Evolutionary conservation across 2,329 filamentous ascomycete species (phyloP).

Genomic region (Diaporthe amygdali): DNA sequence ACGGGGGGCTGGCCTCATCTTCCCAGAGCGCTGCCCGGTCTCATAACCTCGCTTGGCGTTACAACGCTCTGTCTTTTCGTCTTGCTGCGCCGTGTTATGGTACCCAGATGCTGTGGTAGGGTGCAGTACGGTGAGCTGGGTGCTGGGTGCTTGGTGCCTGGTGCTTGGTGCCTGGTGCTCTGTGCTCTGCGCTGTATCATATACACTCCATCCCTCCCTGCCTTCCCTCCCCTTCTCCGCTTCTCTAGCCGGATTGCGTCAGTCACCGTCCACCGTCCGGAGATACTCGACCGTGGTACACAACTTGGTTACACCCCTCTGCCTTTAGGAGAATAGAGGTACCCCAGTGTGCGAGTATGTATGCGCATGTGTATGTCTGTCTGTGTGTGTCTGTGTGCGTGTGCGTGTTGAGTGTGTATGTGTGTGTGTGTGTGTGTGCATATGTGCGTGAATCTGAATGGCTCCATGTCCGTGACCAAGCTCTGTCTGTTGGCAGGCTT

Average conservation of each 20-base stretch:
- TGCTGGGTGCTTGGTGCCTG: too few relatives aligned
- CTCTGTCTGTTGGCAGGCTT: constrained; percentile 17
- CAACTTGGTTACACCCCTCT: background rate
- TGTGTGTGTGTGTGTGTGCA: background rate
- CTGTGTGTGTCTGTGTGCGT: too few relatives aligned
- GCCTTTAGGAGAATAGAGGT: background rate
- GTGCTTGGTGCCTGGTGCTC: background rate
- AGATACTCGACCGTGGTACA: background rate
- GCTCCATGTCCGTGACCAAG: background rate
- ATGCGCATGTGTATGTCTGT: background rate
- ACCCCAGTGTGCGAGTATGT: background rate
- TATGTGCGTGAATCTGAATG: background rate
- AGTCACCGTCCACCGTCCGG: background rate
- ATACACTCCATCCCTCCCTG: too few relatives aligned
- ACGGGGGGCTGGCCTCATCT: constrained; percentile 14
- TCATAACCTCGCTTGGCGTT: background rate
- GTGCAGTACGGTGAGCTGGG: too few relatives aligned
- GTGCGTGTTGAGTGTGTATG: background rate
- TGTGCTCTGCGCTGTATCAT: background rate
- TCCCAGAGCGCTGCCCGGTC: background rate
- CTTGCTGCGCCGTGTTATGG: constrained; percentile 2
- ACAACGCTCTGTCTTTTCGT: background rate
- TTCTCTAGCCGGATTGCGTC: constrained; percentile 7
- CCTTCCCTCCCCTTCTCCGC: background rate
- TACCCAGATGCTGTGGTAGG: background rate